Evolutionary conservation across 169 alveolate species (phyloP).

Genomic region (Plasmodium coatneyi): DNA sequence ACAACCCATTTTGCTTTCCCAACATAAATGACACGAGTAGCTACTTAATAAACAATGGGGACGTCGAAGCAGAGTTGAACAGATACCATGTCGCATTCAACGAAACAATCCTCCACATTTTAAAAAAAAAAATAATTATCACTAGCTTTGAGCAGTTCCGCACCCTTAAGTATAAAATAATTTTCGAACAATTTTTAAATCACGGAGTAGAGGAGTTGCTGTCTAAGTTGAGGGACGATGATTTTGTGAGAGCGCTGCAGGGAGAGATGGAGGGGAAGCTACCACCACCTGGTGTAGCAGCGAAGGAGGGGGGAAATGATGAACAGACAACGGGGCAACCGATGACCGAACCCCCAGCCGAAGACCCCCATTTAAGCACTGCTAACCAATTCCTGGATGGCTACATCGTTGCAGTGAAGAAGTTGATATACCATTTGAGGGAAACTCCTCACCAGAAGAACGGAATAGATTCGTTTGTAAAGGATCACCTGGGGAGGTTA

Average conservation of each 20-base stretch:
- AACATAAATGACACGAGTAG: slow-evolving; percentile 25
- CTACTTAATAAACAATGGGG: neutral
- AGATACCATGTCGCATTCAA: slow-evolving; percentile 12
- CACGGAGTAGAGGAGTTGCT: slow-evolving; percentile 2
- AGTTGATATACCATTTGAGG: neutral
- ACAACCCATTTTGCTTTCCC: slow-evolving; percentile 33
- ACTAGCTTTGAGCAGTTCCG: slow-evolving; percentile 7
- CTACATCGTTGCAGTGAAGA: neutral
- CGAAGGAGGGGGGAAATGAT: neutral
- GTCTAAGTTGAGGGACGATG: neutral
- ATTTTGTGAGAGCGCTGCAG: slow-evolving; percentile 1
- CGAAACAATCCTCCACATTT: neutral
- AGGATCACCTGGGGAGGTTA: neutral
- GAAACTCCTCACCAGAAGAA: neutral
- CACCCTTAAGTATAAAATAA: slow-evolving; percentile 18
- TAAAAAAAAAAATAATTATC: slow-evolving; percentile 20
- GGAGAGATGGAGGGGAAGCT: neutral
- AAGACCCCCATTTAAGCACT: neutral
- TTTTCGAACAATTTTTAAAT: slow-evolving; percentile 17
- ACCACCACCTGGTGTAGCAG: neutral
- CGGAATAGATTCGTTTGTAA: neutral
- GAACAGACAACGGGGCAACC: neutral
- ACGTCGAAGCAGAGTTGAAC: slow-evolving; percentile 6
- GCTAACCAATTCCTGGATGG: neutral
- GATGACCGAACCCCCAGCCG: neutral